Percentiles rank a stretch among this genome's conserved stretches.
These are phyloP conservation scores for Solanum pennellii DNA, from an alignment of 257 asterid genomes.

Conservation along the genomic window DNA sequence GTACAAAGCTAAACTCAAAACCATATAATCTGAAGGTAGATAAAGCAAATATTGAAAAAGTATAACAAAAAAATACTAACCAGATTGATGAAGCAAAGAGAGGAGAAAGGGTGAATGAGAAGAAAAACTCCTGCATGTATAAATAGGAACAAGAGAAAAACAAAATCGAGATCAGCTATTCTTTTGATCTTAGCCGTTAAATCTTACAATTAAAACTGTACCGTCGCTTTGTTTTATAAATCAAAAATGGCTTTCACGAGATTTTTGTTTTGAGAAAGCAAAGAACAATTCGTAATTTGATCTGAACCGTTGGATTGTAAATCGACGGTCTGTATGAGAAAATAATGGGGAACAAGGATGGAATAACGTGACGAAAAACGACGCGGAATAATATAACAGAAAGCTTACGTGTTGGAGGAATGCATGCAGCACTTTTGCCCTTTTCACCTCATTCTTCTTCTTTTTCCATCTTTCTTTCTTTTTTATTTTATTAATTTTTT, in stretches of 20 bases:
- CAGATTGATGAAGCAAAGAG: neutral
- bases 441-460: neutral
- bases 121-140: slow-evolving; percentile 2
- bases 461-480: neutral
- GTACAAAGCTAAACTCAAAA: neutral
- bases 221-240: neutral
- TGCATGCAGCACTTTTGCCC: slow-evolving; percentile 16
- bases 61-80: slow-evolving; percentile 1
- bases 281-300: slow-evolving; percentile 2
- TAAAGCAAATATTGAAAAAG: neutral
- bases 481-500: no score
- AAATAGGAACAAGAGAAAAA: neutral
- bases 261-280: slow-evolving; percentile 21
- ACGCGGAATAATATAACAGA: slow-evolving; percentile 7
- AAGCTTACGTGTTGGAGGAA: slow-evolving; percentile 41
- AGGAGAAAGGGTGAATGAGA: neutral
- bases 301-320: slow-evolving; percentile 14
- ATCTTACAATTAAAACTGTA: neutral
- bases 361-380: slow-evolving; percentile 24
- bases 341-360: slow-evolving; percentile 19
- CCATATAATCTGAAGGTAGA: neutral
- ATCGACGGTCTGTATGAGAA: slow-evolving; percentile 17
- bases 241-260: slow-evolving; percentile 23
- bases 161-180: neutral
- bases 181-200: neutral